phyloP scores from a whole-genome alignment of 257 asterid species.

The Forsythia viridissima region DNA sequence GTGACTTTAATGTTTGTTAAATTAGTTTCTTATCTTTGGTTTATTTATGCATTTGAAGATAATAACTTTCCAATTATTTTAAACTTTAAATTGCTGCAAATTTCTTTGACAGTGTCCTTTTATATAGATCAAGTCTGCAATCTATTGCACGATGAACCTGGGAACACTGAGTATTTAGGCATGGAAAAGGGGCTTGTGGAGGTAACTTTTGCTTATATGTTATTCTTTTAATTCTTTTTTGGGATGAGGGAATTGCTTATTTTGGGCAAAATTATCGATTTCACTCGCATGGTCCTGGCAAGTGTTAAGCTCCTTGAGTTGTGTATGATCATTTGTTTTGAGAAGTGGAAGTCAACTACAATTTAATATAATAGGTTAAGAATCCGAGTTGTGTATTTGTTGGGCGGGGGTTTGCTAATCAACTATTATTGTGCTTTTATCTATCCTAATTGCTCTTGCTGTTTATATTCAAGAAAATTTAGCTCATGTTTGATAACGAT shows the following conservation, averaged over 20 bases:
- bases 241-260: conserved; percentile 3
- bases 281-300: neutral
- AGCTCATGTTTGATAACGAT: too few relatives aligned
- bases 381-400: too few relatives aligned
- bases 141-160: conserved; percentile 69
- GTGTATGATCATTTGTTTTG: conserved; percentile 9
- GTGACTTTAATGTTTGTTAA: neutral
- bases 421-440: too few relatives aligned
- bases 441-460: too few relatives aligned
- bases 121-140: conserved; percentile 57
- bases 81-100: conserved; percentile 1
- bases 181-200: conserved; percentile 96
- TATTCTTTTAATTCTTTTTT: neutral
- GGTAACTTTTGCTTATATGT: conserved; percentile 44
- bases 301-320: conserved; percentile 12
- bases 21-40: neutral
- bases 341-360: conserved; percentile 4
- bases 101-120: conserved; percentile 1
- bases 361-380: conserved; percentile 12
- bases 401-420: too few relatives aligned
- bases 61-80: too few relatives aligned
- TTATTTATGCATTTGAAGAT: neutral
- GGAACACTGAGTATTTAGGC: conserved; percentile 81
- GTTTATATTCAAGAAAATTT: too few relatives aligned
- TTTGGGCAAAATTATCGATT: neutral